Base-by-base conservation (phyloP, 192 early-diverging fungal species). In the Podila verticillata region DNA sequence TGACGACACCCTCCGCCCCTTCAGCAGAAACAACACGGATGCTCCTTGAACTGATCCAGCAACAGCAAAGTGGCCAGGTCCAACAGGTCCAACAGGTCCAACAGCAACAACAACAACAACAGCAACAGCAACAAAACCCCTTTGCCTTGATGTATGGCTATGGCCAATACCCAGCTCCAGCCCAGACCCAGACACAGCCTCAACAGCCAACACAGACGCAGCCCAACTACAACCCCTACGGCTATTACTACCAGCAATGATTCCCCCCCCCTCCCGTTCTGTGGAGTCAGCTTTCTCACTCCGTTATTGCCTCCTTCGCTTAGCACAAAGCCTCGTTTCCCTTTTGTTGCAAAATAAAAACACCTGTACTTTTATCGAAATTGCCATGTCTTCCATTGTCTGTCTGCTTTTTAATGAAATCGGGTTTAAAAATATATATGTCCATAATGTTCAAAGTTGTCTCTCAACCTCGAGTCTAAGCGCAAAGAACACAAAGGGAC, bases 401-500 rank as follows among this genome's bases (percentile, higher is more conserved):
- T 39, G 36, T n/a, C n/a, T 39, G 36, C 36, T 39, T 39, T n/a
- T 39, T 39, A 51, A 51, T 51, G 17, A 8, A 20, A 7, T 7
- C 22, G 20, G 20, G 6, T 20, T 7, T 1, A 51, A 51, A 6
- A 51, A 7, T 20, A 51, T 22, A 51, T 51, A 22, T 35, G 7
- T 72, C 69, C 36, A 39, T 8, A 15, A 15, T 44, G 39, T 44
- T 44, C 36, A 44, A 15, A 44, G 75, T 70, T 80, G 74, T 66
- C 73, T 72, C 44, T 74, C 68, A 17, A 81, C 67, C 13, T 91
- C 84, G 71, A 90, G 85, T 47, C 80, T 75, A 68, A 96, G 85
- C 19, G 85, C 75, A 84, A 95, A 96, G 79, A 92, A 87, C 13
- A 96, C 95, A 87, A 93, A 96, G 7, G 97, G 97, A 51, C 91